A percentile compares a stretch with the other conserved stretches of the same genome.
Conservation (phyloP, 2,329 filamentous ascomycete genomes). For the Fusarium verticillioides region DNA sequence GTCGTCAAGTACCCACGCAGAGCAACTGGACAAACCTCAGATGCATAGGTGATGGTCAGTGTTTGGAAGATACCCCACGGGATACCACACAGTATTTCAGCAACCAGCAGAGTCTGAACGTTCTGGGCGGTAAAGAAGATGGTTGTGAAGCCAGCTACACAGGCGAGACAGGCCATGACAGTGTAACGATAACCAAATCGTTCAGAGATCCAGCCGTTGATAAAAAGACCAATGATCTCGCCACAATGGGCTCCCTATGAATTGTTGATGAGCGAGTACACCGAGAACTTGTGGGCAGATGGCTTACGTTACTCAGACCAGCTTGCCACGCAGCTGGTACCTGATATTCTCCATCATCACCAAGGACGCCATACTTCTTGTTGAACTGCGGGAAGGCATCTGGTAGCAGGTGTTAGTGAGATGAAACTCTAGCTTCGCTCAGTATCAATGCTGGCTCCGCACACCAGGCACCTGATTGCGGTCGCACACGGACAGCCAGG, state of each 20-base stretch:
- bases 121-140: slow-evolving; percentile 74
- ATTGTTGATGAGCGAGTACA: slow-evolving; percentile 38
- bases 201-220: slow-evolving; percentile 74
- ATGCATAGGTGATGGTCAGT: slow-evolving; percentile 73
- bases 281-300: neutral
- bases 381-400: slow-evolving; percentile 68
- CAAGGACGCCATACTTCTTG: slow-evolving; percentile 64
- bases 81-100: slow-evolving; percentile 72
- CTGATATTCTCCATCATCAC: slow-evolving; percentile 60
- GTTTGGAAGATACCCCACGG: slow-evolving; percentile 71
- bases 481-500: neutral
- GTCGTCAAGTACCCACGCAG: slow-evolving; percentile 78
- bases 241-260: slow-evolving; percentile 64
- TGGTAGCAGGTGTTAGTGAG: slow-evolving; percentile 35
- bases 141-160: slow-evolving; percentile 67
- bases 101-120: slow-evolving; percentile 67
- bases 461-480: neutral
- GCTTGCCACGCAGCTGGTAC: slow-evolving; percentile 72
- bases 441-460: neutral
- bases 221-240: slow-evolving; percentile 73
- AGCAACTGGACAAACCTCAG: slow-evolving; percentile 78
- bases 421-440: neutral
- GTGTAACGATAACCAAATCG: slow-evolving; percentile 75
- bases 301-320: slow-evolving; percentile 64
- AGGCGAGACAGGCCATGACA: slow-evolving; percentile 66